These are phyloP conservation scores for Rachicladosporium sp. DNA, from an alignment of 2,329 filamentous ascomycete species.

Conservation along the genomic window DNA sequence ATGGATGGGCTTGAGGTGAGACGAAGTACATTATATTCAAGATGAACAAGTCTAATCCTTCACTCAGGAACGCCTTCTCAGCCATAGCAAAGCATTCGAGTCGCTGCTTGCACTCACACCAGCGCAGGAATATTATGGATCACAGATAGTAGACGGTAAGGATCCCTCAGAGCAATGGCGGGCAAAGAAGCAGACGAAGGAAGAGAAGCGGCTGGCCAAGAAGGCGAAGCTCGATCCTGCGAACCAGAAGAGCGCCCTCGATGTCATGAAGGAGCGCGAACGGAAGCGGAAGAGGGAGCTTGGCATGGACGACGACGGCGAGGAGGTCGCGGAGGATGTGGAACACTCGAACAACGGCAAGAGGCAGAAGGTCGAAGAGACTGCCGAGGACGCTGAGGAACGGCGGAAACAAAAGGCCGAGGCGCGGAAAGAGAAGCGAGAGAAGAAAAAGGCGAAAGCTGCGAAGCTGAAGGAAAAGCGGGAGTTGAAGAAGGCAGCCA, in stretches of 20 bases:
- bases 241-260: slow-evolving; percentile 80
- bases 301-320: slow-evolving; percentile 36
- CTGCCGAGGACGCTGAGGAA: slow-evolving; percentile 13
- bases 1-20: slow-evolving; percentile 23
- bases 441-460: slow-evolving; percentile 24
- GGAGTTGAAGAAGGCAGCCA: slow-evolving; percentile 35
- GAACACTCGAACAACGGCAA: slow-evolving; percentile 28
- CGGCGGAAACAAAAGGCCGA: slow-evolving; percentile 14
- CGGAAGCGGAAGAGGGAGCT: slow-evolving; percentile 62
- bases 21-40: not conserved
- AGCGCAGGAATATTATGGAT: slow-evolving; percentile 70
- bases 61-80: slow-evolving; percentile 40
- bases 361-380: slow-evolving; percentile 30
- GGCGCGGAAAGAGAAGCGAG: slow-evolving; percentile 15
- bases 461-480: slow-evolving; percentile 32
- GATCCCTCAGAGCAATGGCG: slow-evolving; percentile 85
- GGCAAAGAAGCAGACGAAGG: slow-evolving; percentile 90
- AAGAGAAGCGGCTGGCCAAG: slow-evolving; percentile 70
- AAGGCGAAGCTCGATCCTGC: slow-evolving; percentile 84
- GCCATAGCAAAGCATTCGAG: slow-evolving; percentile 65
- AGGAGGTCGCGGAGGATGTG: slow-evolving; percentile 25
- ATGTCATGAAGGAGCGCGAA: slow-evolving; percentile 78
- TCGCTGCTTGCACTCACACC: slow-evolving; percentile 78
- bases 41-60: slow-evolving; percentile 4
- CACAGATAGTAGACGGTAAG: slow-evolving; percentile 41